phyloP scores from a whole-genome alignment of 1,139 yeast genomes.

The Yamadazyma sp. region DNA sequence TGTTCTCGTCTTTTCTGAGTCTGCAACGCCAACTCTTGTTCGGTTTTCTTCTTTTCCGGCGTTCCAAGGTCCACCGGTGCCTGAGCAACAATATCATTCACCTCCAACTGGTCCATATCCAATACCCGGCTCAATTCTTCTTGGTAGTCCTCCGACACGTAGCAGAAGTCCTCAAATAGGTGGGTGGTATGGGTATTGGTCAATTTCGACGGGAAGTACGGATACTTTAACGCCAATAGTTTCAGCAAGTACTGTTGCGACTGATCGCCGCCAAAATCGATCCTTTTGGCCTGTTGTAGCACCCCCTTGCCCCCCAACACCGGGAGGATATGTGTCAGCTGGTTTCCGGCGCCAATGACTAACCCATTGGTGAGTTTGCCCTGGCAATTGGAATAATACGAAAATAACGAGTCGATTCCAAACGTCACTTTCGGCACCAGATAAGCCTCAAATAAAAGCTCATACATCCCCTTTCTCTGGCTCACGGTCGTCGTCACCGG shows the following conservation, averaged over 20 bases:
- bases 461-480: conserved; percentile 76
- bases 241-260: conserved; percentile 63
- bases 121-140: conserved; percentile 59
- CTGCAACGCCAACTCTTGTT: conserved; percentile 75
- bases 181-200: conserved; percentile 62
- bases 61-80: conserved; percentile 63
- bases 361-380: conserved; percentile 49
- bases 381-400: conserved; percentile 56
- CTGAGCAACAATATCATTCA: conserved; percentile 73
- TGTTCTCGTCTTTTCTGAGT: conserved; percentile 82
- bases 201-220: conserved; percentile 81
- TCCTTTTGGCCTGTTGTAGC: conserved; percentile 69
- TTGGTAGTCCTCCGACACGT: conserved; percentile 67
- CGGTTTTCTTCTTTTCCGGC: conserved; percentile 62
- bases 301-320: conserved; percentile 67
- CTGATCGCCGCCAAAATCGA: conserved; percentile 90
- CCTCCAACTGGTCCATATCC: conserved; percentile 62
- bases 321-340: conserved; percentile 81
- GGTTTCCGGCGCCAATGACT: conserved; percentile 80
- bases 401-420: conserved; percentile 81
- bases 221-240: conserved; percentile 78
- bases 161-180: conserved; percentile 75
- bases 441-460: conserved; percentile 80
- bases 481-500: conserved; percentile 66
- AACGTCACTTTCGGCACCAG: conserved; percentile 69